These are phyloP conservation scores for Pinus albicaulis DNA, from an alignment of 75 land plant genomes.

Conservation along the genomic window DNA sequence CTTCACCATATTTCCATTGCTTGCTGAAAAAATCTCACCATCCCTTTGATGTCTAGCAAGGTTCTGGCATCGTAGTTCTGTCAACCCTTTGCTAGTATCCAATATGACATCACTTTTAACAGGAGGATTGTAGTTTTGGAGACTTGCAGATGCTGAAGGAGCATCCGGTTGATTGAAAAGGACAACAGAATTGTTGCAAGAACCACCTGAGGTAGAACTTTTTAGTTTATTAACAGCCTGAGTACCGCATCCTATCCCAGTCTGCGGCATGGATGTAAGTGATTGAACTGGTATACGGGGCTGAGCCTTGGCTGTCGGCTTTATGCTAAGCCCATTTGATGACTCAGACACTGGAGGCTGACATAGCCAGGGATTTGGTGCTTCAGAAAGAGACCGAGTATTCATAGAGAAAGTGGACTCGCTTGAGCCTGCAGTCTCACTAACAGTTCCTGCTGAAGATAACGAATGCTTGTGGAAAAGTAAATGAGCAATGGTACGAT, in stretches of 20 bases:
- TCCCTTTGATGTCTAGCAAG: not conserved
- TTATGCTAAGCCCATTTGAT: not conserved
- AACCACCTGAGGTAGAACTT: not conserved
- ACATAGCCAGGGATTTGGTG: conserved; percentile 7
- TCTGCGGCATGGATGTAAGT: not conserved
- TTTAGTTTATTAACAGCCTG: not conserved
- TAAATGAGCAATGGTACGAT: conserved; percentile 82
- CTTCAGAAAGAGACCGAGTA: not conserved
- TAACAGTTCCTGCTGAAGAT: conserved; percentile 10
- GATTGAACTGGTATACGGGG: not conserved
- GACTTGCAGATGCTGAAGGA: not conserved
- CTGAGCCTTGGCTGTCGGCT: not conserved
- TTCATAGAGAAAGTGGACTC: not conserved
- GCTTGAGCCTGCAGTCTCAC: not conserved
- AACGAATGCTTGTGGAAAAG: conserved; percentile 58
- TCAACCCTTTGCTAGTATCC: not conserved
- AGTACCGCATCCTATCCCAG: not conserved
- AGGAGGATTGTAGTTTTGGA: not conserved
- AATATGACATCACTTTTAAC: not conserved
- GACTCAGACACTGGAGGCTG: not conserved
- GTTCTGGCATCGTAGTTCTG: conserved; percentile 1
- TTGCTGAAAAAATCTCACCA: not conserved
- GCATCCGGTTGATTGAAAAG: not conserved
- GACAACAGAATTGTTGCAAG: not conserved
- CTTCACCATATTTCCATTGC: not conserved